These are phyloP conservation scores for Globisporangium rhizosaccharum DNA, from an alignment of 352 stramenopile species.

Conservation along the genomic window DNA sequence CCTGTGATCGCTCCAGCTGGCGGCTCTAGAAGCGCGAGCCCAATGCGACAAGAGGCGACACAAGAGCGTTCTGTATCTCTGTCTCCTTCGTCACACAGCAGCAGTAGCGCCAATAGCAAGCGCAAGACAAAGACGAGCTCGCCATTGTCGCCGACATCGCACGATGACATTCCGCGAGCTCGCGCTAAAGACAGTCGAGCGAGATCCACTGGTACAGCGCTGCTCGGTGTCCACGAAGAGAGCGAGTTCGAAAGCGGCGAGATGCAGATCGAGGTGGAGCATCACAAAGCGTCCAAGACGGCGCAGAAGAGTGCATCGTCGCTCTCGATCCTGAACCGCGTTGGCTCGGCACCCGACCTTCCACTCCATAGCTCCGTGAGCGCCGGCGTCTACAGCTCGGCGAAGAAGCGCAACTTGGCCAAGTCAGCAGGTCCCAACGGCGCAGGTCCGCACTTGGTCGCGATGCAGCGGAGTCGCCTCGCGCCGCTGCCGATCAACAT, in stretches of 20 bases:
- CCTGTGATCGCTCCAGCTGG: slow-evolving; percentile 29
- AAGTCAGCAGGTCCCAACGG: slow-evolving; percentile 13
- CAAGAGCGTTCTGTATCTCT: neutral
- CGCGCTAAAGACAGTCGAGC: neutral
- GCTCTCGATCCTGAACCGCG: slow-evolving; percentile 49
- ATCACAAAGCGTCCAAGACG: neutral
- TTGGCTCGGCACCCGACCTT: slow-evolving; percentile 54
- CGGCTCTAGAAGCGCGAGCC: slow-evolving; percentile 1
- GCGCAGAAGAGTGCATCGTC: neutral
- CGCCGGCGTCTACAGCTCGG: slow-evolving; percentile 52
- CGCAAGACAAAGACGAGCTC: slow-evolving; percentile 3
- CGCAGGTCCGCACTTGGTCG: slow-evolving; percentile 30
- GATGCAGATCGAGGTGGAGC: neutral
- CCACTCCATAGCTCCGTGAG: slow-evolving; percentile 50
- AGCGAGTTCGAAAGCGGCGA: slow-evolving; percentile 1
- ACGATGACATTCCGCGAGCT: neutral
- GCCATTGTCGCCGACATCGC: neutral
- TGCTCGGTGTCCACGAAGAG: slow-evolving; percentile 12
- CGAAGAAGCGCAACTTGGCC: slow-evolving; percentile 52
- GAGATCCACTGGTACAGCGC: neutral
- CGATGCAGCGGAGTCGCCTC: slow-evolving; percentile 49
- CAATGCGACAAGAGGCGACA: neutral
- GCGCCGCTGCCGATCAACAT: slow-evolving; percentile 54
- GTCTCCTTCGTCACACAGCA: slow-evolving; percentile 1
- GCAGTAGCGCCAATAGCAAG: slow-evolving; percentile 2